A percentile compares a stretch with the other conserved stretches of the same genome.
Evolutionary conservation across 1,284 basidiomycete species (phyloP).

Genomic region (Limonomyces culmigenus): DNA sequence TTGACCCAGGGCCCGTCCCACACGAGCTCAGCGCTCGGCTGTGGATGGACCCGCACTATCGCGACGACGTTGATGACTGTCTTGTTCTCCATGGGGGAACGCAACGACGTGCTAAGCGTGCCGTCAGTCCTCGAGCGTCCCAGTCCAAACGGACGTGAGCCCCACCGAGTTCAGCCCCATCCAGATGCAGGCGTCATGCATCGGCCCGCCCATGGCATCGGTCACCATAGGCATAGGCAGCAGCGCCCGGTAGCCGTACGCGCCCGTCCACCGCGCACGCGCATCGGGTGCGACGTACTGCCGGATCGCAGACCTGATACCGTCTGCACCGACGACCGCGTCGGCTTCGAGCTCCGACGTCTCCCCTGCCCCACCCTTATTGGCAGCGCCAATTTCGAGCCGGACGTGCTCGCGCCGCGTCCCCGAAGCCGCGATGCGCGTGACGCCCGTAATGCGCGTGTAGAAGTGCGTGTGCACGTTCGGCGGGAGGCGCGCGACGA

Average conservation of each 20-base stretch:
- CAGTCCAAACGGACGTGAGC: neutral
- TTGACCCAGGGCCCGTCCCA: neutral
- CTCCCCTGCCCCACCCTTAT: neutral
- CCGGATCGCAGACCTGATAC: neutral
- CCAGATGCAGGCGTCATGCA: neutral
- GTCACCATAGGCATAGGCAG: neutral
- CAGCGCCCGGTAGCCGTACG: neutral
- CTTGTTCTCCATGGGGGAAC: neutral
- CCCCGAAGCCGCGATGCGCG: neutral
- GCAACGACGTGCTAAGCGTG: neutral
- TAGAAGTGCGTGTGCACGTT: neutral
- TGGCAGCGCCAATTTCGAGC: neutral
- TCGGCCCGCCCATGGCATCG: neutral
- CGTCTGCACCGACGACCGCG: neutral
- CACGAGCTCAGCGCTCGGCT: neutral
- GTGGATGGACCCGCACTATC: neutral
- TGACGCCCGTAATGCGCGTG: neutral
- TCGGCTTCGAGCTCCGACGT: neutral
- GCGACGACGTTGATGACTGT: neutral
- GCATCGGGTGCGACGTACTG: neutral
- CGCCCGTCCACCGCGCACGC: neutral
- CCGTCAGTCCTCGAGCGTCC: neutral
- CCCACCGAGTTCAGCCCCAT: neutral
- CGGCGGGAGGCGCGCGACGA: neutral
- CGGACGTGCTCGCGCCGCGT: neutral